These are phyloP conservation scores for Fragaria nilgerrensis DNA, from an alignment of 306 rosid species.

Conservation along the genomic window DNA sequence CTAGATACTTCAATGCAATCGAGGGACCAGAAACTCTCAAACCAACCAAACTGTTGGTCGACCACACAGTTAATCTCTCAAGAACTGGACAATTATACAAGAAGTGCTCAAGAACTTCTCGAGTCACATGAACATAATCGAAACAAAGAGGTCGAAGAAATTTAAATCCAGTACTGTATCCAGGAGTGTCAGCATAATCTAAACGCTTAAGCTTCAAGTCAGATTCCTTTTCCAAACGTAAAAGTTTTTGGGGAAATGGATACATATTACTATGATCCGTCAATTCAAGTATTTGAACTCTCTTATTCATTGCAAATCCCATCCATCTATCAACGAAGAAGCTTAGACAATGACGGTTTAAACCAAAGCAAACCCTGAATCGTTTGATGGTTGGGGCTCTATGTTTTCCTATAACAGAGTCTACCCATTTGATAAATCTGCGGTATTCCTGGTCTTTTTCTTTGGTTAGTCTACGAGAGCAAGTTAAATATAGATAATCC, in stretches of 20 bases:
- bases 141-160: not conserved
- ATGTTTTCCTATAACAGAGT: not conserved
- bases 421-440: not conserved
- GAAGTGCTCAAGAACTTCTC: not conserved
- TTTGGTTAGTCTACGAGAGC: no score
- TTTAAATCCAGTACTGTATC: not conserved
- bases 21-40: not conserved
- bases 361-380: not conserved
- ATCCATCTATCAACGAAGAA: not conserved
- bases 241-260: not conserved
- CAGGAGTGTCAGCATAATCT: not conserved
- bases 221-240: not conserved
- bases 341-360: no score
- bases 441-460: not conserved
- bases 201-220: not conserved
- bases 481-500: not conserved
- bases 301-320: not conserved
- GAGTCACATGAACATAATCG: not conserved
- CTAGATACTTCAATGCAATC: not conserved
- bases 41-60: not conserved
- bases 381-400: not conserved
- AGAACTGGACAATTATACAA: not conserved
- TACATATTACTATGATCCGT: no score
- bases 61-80: not conserved
- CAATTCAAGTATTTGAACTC: not conserved